Evolutionary conservation across 306 rosid species (phyloP).

Genomic region (Pyrus communis): DNA sequence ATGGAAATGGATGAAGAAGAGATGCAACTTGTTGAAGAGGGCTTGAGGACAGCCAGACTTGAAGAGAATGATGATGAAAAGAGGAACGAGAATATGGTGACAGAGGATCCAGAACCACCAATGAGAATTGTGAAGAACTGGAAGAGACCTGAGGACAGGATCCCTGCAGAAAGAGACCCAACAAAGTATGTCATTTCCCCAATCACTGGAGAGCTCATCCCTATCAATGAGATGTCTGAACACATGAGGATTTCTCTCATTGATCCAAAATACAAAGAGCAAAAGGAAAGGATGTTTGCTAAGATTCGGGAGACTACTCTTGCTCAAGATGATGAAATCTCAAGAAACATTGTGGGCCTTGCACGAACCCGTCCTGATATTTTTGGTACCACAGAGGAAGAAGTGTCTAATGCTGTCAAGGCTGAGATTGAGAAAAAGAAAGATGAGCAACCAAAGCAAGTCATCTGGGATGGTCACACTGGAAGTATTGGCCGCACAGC

Average conservation of each 20-base stretch:
- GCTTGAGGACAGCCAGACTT: conserved; percentile 66
- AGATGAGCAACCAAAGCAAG: conserved; percentile 96
- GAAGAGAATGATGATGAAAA: conserved; percentile 57
- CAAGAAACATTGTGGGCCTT: conserved; percentile 80
- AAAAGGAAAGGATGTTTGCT: conserved; percentile 95
- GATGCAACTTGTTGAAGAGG: conserved; percentile 92
- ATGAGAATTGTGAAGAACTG: conserved; percentile 97
- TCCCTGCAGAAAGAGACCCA: conserved; percentile 76
- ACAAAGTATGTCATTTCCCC: conserved; percentile 82
- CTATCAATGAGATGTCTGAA: conserved; percentile 88
- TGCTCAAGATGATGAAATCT: conserved; percentile 92
- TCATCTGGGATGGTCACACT: conserved; percentile 98
- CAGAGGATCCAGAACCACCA: conserved; percentile 75
- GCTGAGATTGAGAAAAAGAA: conserved; percentile 95
- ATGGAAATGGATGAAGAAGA: conserved; percentile 99
- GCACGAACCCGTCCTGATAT: conserved; percentile 96
- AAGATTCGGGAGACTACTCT: conserved; percentile 96
- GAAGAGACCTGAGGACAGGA: conserved; percentile 95
- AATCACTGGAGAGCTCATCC: conserved; percentile 85
- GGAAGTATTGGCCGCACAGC: conserved; percentile 97
- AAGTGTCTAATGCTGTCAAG: conserved; percentile 94
- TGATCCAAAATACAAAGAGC: conserved; percentile 96
- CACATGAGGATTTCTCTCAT: conserved; percentile 94
- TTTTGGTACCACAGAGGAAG: conserved; percentile 94
- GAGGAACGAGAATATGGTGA: conserved; percentile 48